Percentiles rank a stretch among this genome's conserved stretches.
Evolutionary conservation across 2,329 filamentous ascomycete species (phyloP).

Genomic region (Exserohilum rostratum): DNA sequence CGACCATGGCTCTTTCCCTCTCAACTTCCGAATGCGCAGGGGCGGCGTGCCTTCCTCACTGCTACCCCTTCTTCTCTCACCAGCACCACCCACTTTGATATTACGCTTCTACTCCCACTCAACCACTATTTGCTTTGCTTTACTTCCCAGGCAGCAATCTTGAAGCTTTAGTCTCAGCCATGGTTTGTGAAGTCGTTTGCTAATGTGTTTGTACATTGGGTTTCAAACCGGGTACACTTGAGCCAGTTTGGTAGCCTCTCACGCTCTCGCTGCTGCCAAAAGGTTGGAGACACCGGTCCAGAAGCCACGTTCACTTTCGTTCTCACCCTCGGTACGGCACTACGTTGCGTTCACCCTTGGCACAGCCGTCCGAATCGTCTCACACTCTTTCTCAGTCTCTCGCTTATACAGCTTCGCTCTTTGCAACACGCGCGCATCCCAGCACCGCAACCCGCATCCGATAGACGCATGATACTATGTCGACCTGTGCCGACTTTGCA

Average conservation of each 20-base stretch:
- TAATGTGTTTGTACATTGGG: not conserved
- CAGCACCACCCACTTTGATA: not conserved
- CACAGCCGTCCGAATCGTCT: too few species aligned
- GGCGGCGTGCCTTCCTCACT: not conserved
- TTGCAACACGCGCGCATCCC: not conserved
- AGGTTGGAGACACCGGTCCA: not conserved
- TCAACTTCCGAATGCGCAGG: not conserved
- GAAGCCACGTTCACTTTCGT: not conserved
- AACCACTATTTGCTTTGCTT: not conserved
- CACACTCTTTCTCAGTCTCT: too few species aligned
- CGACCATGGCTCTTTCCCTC: not conserved
- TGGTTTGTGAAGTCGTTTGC: not conserved
- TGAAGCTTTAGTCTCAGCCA: not conserved
- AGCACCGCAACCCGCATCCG: too few species aligned
- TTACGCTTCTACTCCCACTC: not conserved
- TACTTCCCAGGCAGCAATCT: too few species aligned
- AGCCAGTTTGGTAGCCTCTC: not conserved
- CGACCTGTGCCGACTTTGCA: conserved; percentile 12
- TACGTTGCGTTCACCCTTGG: too few species aligned
- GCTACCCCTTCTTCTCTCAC: not conserved
- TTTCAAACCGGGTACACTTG: not conserved
- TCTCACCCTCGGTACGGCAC: too few species aligned
- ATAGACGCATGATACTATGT: not conserved
- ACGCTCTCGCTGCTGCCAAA: not conserved
- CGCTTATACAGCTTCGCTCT: not conserved